Evolutionary conservation across 495 filamentous ascomycete species (phyloP).

Genomic region (Trichoderma orchidacearum): DNA sequence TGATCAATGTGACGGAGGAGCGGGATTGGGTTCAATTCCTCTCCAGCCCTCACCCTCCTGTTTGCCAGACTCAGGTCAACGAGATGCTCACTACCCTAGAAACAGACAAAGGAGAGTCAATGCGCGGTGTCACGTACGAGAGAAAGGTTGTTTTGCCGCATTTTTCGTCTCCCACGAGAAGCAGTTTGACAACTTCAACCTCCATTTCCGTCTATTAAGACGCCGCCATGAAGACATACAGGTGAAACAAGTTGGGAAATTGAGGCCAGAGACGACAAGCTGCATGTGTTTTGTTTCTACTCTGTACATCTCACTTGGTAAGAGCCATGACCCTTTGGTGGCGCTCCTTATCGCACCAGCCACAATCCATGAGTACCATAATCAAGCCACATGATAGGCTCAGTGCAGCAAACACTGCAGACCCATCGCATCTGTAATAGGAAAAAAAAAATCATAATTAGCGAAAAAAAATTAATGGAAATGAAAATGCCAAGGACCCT

Average conservation of each 20-base stretch:
- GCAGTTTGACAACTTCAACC: slow-evolving; percentile 43
- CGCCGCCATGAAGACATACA: background rate
- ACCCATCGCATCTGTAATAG: background rate
- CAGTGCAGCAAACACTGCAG: background rate
- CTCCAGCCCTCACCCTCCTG: slow-evolving; percentile 30
- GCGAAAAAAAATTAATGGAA: background rate
- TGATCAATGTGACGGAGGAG: slow-evolving; percentile 63
- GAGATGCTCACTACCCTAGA: background rate
- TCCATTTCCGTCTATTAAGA: slow-evolving; percentile 15
- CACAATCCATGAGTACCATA: background rate
- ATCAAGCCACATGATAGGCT: background rate
- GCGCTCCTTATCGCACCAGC: background rate
- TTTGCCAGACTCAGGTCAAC: background rate
- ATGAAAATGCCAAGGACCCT: background rate
- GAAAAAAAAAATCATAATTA: background rate
- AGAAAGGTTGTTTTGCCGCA: slow-evolving; percentile 84
- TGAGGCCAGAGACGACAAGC: background rate
- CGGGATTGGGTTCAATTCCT: slow-evolving; percentile 27
- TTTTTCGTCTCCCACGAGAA: slow-evolving; percentile 66
- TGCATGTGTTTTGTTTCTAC: too few species aligned
- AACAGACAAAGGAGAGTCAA: too few species aligned
- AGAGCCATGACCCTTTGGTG: slow-evolving; percentile 1
- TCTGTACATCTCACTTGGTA: too few species aligned
- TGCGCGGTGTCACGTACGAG: slow-evolving; percentile 49
- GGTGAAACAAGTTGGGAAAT: too few species aligned